These are phyloP conservation scores for Hypsizygus marmoreus DNA, from an alignment of 768 basidiomycete species.

Conservation along the genomic window DNA sequence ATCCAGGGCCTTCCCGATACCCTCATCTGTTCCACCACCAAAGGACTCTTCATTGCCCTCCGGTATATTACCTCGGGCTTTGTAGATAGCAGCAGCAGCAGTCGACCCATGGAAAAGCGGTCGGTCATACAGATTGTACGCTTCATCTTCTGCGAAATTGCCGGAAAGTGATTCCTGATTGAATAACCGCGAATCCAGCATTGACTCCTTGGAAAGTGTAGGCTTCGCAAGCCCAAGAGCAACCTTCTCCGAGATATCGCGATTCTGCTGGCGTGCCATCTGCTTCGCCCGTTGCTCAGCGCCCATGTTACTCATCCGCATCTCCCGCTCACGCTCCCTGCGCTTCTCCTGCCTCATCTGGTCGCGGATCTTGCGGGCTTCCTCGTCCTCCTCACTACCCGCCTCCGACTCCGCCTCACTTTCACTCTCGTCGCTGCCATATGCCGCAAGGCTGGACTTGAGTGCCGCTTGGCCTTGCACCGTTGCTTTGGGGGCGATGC, in stretches of 20 bases:
- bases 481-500: slow-evolving; percentile 69
- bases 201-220: slow-evolving; percentile 92
- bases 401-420: slow-evolving; percentile 60
- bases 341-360: slow-evolving; percentile 90
- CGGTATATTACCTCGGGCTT: slow-evolving; percentile 83
- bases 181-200: slow-evolving; percentile 96
- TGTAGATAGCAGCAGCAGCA: slow-evolving; percentile 99
- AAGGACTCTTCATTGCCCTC: slow-evolving; percentile 90
- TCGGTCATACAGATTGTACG: slow-evolving; percentile 93
- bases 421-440: slow-evolving; percentile 81
- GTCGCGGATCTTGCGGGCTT: slow-evolving; percentile 84
- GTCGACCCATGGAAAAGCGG: slow-evolving; percentile 96
- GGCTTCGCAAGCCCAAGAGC: slow-evolving; percentile 98
- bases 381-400: slow-evolving; percentile 76
- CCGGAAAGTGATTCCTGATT: slow-evolving; percentile 88
- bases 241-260: slow-evolving; percentile 99
- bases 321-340: slow-evolving; percentile 91
- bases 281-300: slow-evolving; percentile 94
- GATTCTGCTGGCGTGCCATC: slow-evolving; percentile 94
- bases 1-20: slow-evolving; percentile 84
- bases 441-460: slow-evolving; percentile 77
- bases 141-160: slow-evolving; percentile 88
- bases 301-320: slow-evolving; percentile 99
- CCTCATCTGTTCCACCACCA: slow-evolving; percentile 94
- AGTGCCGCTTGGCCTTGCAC: slow-evolving; percentile 70